Percentiles rank a stretch among this genome's conserved stretches.
phyloP scores from a whole-genome alignment of 805 yeast species.

The Cyberlindnera subsufficiens region DNA sequence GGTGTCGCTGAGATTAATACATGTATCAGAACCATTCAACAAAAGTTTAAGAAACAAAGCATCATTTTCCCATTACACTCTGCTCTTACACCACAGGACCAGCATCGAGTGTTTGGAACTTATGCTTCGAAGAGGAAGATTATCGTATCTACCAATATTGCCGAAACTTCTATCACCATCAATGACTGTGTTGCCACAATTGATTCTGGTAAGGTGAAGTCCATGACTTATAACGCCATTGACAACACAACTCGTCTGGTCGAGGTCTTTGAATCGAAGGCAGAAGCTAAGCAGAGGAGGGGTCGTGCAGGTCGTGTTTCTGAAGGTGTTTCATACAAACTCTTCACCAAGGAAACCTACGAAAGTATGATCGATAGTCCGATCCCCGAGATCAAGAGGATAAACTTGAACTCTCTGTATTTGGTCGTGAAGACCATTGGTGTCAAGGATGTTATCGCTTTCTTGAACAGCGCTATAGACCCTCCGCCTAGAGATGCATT shows the following conservation, averaged over 20 bases:
- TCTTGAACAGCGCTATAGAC: conserved; percentile 72
- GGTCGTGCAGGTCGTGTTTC: conserved; percentile 98
- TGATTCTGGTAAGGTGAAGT: conserved; percentile 83
- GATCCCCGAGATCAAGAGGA: conserved; percentile 82
- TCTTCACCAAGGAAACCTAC: conserved; percentile 63
- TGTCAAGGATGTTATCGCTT: conserved; percentile 59
- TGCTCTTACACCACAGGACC: conserved; percentile 78
- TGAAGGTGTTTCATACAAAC: conserved; percentile 73
- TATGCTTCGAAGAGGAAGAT: conserved; percentile 65
- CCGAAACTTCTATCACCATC: conserved; percentile 95
- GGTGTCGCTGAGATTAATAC: conserved; percentile 84
- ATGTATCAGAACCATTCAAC: conserved; percentile 41
- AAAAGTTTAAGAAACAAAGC: conserved; percentile 20
- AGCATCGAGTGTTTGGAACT: conserved; percentile 60
- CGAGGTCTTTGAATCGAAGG: conserved; percentile 85
- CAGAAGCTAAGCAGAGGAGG: conserved; percentile 85
- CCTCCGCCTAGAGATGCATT: conserved; percentile 52
- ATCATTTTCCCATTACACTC: conserved; percentile 79
- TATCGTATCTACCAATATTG: conserved; percentile 88
- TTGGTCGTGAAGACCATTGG: conserved; percentile 89
- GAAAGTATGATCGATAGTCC: conserved; percentile 64
- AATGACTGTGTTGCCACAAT: conserved; percentile 92
- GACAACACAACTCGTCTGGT: conserved; percentile 64
- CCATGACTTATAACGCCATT: conserved; percentile 61
- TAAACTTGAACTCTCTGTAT: conserved; percentile 77